Base-by-base conservation (phyloP, 495 filamentous ascomycete genomes). In the Penicillium canariense region DNA sequence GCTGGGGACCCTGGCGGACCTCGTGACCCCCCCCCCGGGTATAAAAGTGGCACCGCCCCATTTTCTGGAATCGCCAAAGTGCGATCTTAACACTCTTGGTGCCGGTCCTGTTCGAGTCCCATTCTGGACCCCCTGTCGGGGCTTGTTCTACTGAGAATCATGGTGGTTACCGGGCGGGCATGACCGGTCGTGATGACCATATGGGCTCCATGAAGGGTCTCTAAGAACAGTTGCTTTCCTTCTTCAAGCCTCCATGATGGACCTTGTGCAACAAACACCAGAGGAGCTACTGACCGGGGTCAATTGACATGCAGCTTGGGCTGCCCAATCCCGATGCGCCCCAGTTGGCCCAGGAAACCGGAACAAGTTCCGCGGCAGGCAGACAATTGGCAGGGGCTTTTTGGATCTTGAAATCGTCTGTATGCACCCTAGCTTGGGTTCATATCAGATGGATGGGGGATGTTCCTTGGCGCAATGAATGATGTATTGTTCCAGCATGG, bases 1-100 rank as follows among this genome's bases (percentile, higher is more conserved):
- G 47, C 50, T 56, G 64, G 54, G 64, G 61, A 67, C 64, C 64
- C 61, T 57, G 56, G 61, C 55, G 48, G 30, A 40, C 12, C 31
- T 55, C 15, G 45, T 38, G 53, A n/a, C n/a, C n/a, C n/a, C n/a
- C n/a, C n/a, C n/a, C 14, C 2, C 15, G 26, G 25, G 5, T 61
- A 50, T 58, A 64, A 47, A 60, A 50, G 14, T 12, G 11, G 26
- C 27, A 30, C 23, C 17, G 20, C 38, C 36, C 56, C 40, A 38
- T 50, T 18, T 25, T 12, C 18, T 48, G 20, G 18, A 1, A 4
- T 44, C n/a, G 8, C 25, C 7, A 30, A 22, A 4, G 5, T 25
- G 11, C 2, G 4, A 25, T 6, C 18, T 14, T 25, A 12, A 42
- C 22, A 5, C 11, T 2, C 10, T 22, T n/a, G 11, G 1, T 25